Base-by-base conservation (phyloP, 23 red algal species). In the Gracilaria gracilis region DNA sequence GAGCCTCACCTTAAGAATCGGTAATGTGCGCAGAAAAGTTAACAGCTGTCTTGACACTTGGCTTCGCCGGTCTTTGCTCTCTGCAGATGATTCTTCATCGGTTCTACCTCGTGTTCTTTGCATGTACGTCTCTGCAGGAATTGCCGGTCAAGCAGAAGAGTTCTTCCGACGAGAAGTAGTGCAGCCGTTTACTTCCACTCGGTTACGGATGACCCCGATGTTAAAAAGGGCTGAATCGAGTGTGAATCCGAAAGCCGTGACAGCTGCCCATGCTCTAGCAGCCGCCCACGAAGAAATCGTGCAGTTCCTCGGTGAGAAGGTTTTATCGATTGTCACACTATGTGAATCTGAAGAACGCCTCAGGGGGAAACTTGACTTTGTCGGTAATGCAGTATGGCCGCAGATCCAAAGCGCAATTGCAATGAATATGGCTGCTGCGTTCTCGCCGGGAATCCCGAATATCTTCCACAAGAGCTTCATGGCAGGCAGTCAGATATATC, bases 361-460 rank as follows among this genome's bases (percentile, higher is more conserved):
- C 28, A 79, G 47, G 38, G 74, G 55, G 51, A 65, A 53, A 58
- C 83, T 96, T 37, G 94, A 96, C 61, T 96, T 96, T 92, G 94
- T 91, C 31, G 86, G 89, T 23, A 67, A 65, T 42, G 94, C 88
- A 3, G 89, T 96, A 50, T 96, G 94, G 94, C 94, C 94, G 19
- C 87, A 96, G 75, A 84, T 88, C 29, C 79, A 85, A 58, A 67
- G 36, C 34, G 94, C 84, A 29, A 84, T 96, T 36, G 61, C 84
- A 54, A 38, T 67, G 57, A 75, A 85, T 39, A 92, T 96, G 88
- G 44, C 79, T 0, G 62, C 74, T 20, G 94, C 88, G 34, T 96
- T 96, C 61, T 90, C 94, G 17, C 94, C 94, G 11, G 94, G 94
- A 57, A 91, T 91, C 32, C 88, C 94, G 9, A 81, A 96, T 36